Conservation (phyloP, 2,329 filamentous ascomycete genomes). For the Diaporthe humulicola region DNA sequence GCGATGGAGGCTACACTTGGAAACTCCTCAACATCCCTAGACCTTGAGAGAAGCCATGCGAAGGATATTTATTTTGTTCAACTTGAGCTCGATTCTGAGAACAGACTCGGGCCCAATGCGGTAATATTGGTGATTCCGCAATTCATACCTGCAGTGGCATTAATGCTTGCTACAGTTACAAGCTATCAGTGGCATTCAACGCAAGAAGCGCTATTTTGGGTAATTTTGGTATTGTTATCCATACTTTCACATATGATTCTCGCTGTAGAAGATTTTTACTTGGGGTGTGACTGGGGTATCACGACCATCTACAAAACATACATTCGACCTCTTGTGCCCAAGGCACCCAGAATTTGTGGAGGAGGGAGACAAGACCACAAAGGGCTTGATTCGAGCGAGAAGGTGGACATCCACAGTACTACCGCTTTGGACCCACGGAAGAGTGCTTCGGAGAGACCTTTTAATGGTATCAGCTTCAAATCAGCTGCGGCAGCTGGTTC, state of each 20-base stretch:
- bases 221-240: background rate
- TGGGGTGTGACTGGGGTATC: background rate
- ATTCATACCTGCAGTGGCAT: no score
- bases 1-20: background rate
- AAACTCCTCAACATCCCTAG: no score
- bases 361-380: background rate
- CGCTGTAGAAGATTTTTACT: rapidly evolving
- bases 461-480: background rate
- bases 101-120: no score
- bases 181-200: no score
- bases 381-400: background rate
- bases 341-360: background rate
- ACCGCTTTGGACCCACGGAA: background rate
- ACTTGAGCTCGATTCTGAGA: no score
- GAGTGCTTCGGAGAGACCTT: background rate
- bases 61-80: no score
- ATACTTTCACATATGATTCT: background rate
- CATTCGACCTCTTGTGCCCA: background rate
- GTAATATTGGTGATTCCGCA: no score
- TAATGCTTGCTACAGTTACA: no score
- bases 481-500: no score
- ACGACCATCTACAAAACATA: background rate
- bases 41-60: background rate
- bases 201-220: background rate
- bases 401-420: background rate